Evolutionary conservation across 306 rosid species (phyloP), one percentile per base, ranked within the genome.

Genomic region (Fagus sylvatica): DNA sequence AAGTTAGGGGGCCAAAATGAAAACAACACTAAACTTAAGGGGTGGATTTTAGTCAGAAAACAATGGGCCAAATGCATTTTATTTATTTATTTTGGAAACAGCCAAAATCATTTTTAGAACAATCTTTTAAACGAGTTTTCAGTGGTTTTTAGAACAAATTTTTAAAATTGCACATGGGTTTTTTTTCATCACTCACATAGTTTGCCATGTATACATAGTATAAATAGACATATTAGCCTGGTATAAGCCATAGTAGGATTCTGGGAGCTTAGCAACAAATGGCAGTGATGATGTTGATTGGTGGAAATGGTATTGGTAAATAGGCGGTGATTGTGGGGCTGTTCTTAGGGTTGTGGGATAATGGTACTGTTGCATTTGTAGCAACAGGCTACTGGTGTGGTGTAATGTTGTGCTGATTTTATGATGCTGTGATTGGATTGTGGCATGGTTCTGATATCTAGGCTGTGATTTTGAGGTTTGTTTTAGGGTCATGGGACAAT

Each of bases 151-250:
- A 22, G 28, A 22, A 22, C 28, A 22, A 0, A 22, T 22, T 22
- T 22, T 22, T 22, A 22, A 22, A 22, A 22, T 22, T 22, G 28
- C 28, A 22, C 28, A 22, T 49, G 53, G 69, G 4, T 75, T 42
- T 80, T 60, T 48, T 13, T 61, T 46, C 28, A 6, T 69, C 49
- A 68, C 39, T 53, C 39, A 11, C 41, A 11, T 69, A 46, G 49
- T 69, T 46, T 75, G 57, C 71, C 53, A 53, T 53, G 17, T 67
- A 3, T 60, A 49, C n/a, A 11, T 28, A 7, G n/a, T 41, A 30
- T 83, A 16, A 72, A 60, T 41, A 28, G 72, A 69, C 56, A 61
- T 40, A 82, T 61, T 78, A 53, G 22, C 70, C 48, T 39, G 11
- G 8, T 74, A 60, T 61, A 59, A 74, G 46, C 54, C 12, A 57